Percentiles rank a stretch among this genome's conserved stretches.
Evolutionary conservation across 2,329 filamentous ascomycete genomes (phyloP).

Genomic region (Aspergillus aculeatus): DNA sequence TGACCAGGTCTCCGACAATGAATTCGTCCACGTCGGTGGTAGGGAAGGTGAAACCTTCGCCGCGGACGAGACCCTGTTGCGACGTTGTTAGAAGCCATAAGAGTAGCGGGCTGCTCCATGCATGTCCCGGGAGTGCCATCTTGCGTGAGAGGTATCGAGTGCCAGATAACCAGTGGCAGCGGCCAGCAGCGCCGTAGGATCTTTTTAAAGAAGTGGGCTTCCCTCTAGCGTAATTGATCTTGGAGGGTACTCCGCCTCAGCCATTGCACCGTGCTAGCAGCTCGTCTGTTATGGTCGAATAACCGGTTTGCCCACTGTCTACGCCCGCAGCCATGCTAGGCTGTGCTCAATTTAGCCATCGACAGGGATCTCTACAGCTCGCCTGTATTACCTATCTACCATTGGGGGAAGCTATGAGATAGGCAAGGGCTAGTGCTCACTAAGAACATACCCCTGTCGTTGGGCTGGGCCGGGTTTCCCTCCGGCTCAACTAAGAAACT

Average conservation of each 20-base stretch:
- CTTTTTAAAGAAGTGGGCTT: neutral
- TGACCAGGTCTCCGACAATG: conserved; percentile 7
- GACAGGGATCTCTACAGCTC: too few relatives aligned
- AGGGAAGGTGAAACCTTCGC: conserved; percentile 5
- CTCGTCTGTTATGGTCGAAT: too few relatives aligned
- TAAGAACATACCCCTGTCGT: too few relatives aligned
- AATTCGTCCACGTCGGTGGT: neutral
- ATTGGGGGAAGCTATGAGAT: too few relatives aligned
- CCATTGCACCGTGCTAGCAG: neutral
- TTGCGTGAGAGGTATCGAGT: neutral
- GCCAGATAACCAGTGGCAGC: neutral
- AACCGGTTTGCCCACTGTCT: too few relatives aligned
- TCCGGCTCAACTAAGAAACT: too few relatives aligned
- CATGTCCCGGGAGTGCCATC: neutral
- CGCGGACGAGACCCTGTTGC: neutral
- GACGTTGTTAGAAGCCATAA: neutral
- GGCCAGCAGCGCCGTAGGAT: neutral
- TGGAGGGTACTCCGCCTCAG: neutral
- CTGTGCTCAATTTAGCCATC: neutral
- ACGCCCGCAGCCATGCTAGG: neutral
- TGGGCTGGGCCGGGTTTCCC: too few relatives aligned
- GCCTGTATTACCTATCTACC: too few relatives aligned
- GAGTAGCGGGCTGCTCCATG: neutral
- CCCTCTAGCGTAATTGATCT: neutral
- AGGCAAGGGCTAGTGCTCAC: too few relatives aligned